A percentile compares a stretch with the other conserved stretches of the same genome.
phyloP scores from a whole-genome alignment of 306 rosid genomes.

The Heteromeles arbutifolia region DNA sequence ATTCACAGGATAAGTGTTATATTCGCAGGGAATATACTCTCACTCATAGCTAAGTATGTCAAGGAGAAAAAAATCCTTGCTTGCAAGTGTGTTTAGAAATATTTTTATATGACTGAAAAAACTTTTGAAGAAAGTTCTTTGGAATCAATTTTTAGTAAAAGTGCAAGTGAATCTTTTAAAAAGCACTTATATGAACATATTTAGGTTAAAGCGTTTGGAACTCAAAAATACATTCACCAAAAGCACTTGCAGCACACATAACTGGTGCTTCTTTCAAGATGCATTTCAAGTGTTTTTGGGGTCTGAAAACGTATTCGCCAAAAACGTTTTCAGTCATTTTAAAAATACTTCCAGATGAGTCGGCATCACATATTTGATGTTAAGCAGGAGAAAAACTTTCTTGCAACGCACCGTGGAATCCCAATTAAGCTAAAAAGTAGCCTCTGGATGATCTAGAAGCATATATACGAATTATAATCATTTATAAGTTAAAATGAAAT shows the following conservation, averaged over 20 bases:
- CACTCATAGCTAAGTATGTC: not conserved
- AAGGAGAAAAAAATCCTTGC: not conserved
- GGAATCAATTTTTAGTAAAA: too few relatives aligned
- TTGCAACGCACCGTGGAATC: not conserved
- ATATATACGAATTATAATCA: not conserved
- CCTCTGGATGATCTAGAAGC: not conserved
- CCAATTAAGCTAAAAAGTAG: not conserved
- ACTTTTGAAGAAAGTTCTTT: not conserved
- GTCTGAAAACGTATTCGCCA: not conserved
- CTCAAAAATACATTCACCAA: too few relatives aligned
- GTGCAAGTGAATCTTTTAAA: too few relatives aligned
- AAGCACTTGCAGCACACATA: too few relatives aligned
- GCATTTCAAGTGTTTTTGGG: not conserved
- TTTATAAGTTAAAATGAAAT: slow-evolving; percentile 6
- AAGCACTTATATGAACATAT: too few relatives aligned
- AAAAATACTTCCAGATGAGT: too few relatives aligned
- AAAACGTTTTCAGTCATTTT: accelerated
- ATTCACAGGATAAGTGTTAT: not conserved
- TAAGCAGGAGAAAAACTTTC: not conserved
- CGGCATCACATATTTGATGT: not conserved
- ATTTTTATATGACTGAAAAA: too few relatives aligned
- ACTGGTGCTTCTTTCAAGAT: not conserved
- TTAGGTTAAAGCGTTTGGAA: too few relatives aligned
- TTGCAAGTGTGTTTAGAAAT: not conserved
- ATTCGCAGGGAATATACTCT: too few relatives aligned